Evolutionary conservation across 2,329 filamentous ascomycete species (phyloP), one percentile per base, ranked within the genome.

Genomic region (Colletotrichum chlorophyti): DNA sequence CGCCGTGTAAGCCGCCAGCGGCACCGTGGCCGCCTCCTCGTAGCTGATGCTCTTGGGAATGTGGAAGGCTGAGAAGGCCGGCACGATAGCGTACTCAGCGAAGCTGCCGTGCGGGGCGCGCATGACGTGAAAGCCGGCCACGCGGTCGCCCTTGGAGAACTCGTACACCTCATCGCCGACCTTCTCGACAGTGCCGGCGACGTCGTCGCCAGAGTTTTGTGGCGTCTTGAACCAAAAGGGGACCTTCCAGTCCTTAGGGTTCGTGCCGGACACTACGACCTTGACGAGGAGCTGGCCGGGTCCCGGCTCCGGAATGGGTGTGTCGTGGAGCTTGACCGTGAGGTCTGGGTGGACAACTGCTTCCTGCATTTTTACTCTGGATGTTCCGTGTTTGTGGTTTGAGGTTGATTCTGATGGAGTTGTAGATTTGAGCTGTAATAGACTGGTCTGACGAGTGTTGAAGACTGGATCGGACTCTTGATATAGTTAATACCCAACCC

Each of bases 41-140:
- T 83, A 85, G 17, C 73, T 76, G 3, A 76, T 75, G 15, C 74
- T 69, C 27, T 72, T 60, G 0, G 83, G 81, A 15, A 86, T 72
- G 63, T 80, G 80, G 65, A 87, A 86, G 0, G 84, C 86, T 0
- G 83, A 83, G 64, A 82, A 75, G 29, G 78, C 76, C 70, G 76
- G 80, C 0, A 80, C 79, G 10, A 88, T 70, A 3, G 84, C 82
- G 63, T 88, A 89, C 65, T 88, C 85, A 4, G 85, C 86, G 60
- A 81, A 89, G 7, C 75, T 79, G 3, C 86, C 86, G 31, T 76
- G 67, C 0, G 78, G 74, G 1, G 72, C 71, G 38, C 70, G 64
- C 77, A 88, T 86, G 61, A 83, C 72, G 53, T 82, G 79, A 48
- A 80, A 80, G 0, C 76, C 77, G 0, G 75, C 77, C 21, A 82